Evolutionary conservation across 345 rosid genomes (phyloP).

Genomic region (Rhodamnia rubescens): DNA sequence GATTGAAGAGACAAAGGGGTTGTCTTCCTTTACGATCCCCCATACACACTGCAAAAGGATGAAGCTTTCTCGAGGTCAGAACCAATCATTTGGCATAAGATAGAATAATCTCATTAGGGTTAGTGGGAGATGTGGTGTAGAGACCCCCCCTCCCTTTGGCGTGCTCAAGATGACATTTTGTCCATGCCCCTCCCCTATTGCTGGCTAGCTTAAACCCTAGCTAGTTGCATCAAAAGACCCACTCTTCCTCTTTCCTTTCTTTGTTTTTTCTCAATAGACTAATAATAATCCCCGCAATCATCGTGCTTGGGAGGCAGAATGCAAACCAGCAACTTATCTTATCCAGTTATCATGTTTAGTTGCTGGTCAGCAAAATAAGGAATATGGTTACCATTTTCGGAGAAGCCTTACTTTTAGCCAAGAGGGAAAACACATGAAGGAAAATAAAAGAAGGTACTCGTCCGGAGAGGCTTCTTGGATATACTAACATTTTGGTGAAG

Average conservation of each 20-base stretch:
- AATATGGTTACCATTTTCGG: not conserved
- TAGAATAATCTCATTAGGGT: not conserved
- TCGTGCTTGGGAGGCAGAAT: not conserved
- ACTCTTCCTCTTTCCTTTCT: not conserved
- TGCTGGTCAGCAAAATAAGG: not conserved
- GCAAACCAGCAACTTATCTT: not conserved
- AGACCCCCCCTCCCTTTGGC: not conserved
- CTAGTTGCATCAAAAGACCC: not conserved
- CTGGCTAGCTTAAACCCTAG: not conserved
- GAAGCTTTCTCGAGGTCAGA: not conserved
- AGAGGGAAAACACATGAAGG: not conserved
- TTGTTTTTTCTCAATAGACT: too few relatives aligned
- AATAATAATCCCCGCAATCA: not conserved
- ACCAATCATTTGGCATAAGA: slow-evolving; percentile 3
- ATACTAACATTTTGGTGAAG: not conserved
- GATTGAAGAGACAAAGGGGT: not conserved
- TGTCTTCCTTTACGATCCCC: not conserved
- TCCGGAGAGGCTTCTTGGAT: not conserved
- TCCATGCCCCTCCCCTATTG: not conserved
- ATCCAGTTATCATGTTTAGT: not conserved
- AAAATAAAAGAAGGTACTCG: not conserved
- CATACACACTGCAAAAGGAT: not conserved
- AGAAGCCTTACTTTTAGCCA: not conserved
- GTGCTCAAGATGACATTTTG: slow-evolving; percentile 4
- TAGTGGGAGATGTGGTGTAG: not conserved